These are phyloP conservation scores for Artemisia princeps DNA, from an alignment of 140 eudicot species.

Conservation along the genomic window DNA sequence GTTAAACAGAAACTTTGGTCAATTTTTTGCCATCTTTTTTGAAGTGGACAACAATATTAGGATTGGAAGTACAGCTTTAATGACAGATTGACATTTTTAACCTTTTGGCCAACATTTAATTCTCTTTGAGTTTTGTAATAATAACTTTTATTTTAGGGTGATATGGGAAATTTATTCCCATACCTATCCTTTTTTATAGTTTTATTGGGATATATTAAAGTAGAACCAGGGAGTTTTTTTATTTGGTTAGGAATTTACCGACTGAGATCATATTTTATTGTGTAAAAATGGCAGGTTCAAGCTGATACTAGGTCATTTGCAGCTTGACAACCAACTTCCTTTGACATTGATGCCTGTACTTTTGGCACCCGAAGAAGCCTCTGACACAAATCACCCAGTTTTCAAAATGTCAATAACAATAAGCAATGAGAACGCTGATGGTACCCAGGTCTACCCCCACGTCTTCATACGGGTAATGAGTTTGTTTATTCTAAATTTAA, in stretches of 20 bases:
- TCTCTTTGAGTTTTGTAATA: no score
- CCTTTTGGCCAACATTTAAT: no score
- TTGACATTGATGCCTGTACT: conserved; percentile 87
- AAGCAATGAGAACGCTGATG: conserved; percentile 72
- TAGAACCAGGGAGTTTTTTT: neutral
- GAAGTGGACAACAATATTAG: no score
- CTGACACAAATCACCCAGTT: conserved; percentile 79
- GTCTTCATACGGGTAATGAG: conserved; percentile 73
- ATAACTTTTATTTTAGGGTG: no score
- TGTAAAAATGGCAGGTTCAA: conserved; percentile 58
- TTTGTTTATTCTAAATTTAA: conserved; percentile 7
- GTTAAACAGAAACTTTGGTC: no score
- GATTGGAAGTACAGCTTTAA: no score
- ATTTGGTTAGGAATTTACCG: conserved; percentile 12
- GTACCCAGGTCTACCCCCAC: conserved; percentile 77
- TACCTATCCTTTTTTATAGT: no score
- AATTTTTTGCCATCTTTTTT: no score
- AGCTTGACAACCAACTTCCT: conserved; percentile 94
- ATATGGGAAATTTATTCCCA: no score
- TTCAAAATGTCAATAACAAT: conserved; percentile 83
- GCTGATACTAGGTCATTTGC: conserved; percentile 75
- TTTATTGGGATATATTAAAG: no score
- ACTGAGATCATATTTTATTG: neutral
- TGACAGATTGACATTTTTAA: no score
- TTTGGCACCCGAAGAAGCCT: conserved; percentile 82